Percentiles rank a stretch among this genome's conserved stretches.
These are phyloP conservation scores for Fomitopsis palustris DNA, from an alignment of 1,284 basidiomycete species.

Conservation along the genomic window DNA sequence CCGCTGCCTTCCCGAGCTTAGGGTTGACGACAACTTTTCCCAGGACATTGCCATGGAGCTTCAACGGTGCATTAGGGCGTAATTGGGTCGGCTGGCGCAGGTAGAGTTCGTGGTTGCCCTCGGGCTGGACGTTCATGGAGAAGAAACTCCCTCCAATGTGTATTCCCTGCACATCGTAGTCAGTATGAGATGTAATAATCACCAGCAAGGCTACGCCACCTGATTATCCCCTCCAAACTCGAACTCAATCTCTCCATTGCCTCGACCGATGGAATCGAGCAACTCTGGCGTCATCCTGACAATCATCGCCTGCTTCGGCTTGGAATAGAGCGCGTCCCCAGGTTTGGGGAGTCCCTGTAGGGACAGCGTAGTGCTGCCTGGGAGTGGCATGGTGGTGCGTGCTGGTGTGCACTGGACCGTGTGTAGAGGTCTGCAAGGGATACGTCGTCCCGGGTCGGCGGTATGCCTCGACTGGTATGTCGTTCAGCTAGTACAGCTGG, in stretches of 20 bases:
- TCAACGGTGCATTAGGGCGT: constrained; percentile 60
- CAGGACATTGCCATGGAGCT: constrained; percentile 65
- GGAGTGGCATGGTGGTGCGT: constrained; percentile 54
- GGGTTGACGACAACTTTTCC: constrained; percentile 65
- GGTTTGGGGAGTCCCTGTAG: constrained; percentile 53
- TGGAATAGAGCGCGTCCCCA: constrained; percentile 50
- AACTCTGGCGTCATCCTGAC: constrained; percentile 68
- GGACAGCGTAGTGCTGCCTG: constrained; percentile 45
- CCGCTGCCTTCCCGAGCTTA: constrained; percentile 48
- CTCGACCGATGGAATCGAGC: constrained; percentile 55
- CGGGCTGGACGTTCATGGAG: constrained; percentile 48
- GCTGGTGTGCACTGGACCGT: background rate
- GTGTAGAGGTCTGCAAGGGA: background rate
- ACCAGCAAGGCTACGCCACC: constrained; percentile 35
- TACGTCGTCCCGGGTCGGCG: background rate
- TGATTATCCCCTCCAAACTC: constrained; percentile 51
- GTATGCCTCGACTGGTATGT: background rate
- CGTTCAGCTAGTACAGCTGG: background rate
- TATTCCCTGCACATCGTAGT: constrained; percentile 46
- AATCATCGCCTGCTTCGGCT: constrained; percentile 68
- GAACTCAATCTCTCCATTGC: constrained; percentile 48
- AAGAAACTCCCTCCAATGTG: constrained; percentile 62
- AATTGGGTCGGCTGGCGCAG: constrained; percentile 52
- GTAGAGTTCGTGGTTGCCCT: constrained; percentile 65
- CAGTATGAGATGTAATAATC: background rate